These are phyloP conservation scores for Amauroascus niger DNA, from an alignment of 2,329 filamentous ascomycete genomes.

Conservation along the genomic window DNA sequence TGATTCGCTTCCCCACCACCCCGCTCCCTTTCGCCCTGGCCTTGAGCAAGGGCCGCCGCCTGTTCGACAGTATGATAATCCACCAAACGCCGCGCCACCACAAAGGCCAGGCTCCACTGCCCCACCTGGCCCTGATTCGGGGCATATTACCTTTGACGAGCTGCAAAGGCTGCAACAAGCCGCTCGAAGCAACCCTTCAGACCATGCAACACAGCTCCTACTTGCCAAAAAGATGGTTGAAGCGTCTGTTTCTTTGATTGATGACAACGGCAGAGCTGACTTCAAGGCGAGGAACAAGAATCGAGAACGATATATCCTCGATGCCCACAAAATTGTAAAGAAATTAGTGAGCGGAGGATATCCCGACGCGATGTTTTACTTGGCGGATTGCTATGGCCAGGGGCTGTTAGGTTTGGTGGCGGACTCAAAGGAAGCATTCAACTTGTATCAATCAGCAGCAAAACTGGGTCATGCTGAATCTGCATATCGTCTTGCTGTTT, in stretches of 20 bases:
- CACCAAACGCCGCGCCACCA: conserved; percentile 31
- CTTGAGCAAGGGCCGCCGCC: conserved; percentile 42
- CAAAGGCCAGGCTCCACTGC: conserved; percentile 7
- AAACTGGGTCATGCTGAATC: conserved; percentile 78
- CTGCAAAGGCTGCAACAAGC: conserved; percentile 61
- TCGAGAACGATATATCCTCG: conserved; percentile 72
- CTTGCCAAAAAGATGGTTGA: conserved; percentile 79
- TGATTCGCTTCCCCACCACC: conserved; percentile 48
- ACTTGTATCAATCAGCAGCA: conserved; percentile 83
- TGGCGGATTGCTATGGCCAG: conserved; percentile 81
- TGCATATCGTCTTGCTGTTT: conserved; percentile 90
- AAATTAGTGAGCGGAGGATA: conserved; percentile 68
- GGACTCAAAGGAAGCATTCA: conserved; percentile 87
- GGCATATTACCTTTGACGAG: conserved; percentile 61
- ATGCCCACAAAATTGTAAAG: conserved; percentile 85
- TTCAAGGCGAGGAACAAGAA: conserved; percentile 52
- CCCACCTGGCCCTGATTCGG: not conserved
- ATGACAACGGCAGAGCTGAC: conserved; percentile 63
- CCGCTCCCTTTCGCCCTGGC: conserved; percentile 46
- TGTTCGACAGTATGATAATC: conserved; percentile 43
- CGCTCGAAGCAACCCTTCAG: conserved; percentile 61
- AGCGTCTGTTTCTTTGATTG: conserved; percentile 68
- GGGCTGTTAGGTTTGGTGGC: conserved; percentile 67
- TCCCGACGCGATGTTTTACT: conserved; percentile 81
- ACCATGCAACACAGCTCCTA: conserved; percentile 60